These are phyloP conservation scores for Aspergillus funiculosus DNA, from an alignment of 495 filamentous ascomycete genomes.

Conservation along the genomic window DNA sequence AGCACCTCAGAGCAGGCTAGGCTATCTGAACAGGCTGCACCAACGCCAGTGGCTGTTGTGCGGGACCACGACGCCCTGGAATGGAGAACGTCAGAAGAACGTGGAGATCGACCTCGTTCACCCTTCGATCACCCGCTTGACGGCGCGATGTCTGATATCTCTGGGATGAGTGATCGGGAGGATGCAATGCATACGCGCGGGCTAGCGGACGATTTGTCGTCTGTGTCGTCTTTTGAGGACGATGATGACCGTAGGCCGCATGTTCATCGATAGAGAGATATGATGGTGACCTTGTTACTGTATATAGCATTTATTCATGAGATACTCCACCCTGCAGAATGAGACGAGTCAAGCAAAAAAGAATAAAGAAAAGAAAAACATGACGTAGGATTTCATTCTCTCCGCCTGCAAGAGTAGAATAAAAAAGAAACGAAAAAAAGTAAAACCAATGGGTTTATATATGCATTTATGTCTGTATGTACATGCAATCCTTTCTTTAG, in stretches of 20 bases:
- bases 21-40: too few species aligned
- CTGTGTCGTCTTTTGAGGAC: conserved; percentile 34
- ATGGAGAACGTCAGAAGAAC: conserved; percentile 9
- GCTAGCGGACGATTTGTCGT: conserved; percentile 28
- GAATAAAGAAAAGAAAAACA: too few species aligned
- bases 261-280: background rate
- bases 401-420: too few species aligned
- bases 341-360: too few species aligned
- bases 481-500: too few species aligned
- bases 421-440: too few species aligned
- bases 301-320: too few species aligned
- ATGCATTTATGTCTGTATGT: too few species aligned
- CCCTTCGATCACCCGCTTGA: conserved; percentile 26
- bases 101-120: conserved; percentile 17
- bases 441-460: too few species aligned
- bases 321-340: too few species aligned
- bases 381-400: too few species aligned
- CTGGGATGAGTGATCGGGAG: conserved; percentile 19
- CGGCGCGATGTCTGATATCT: conserved; percentile 26
- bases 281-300: too few species aligned
- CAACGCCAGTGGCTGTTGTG: background rate
- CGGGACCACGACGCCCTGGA: conserved; percentile 1
- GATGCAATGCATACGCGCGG: conserved; percentile 2
- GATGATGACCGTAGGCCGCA: conserved; percentile 4
- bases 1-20: conserved; percentile 4